Evolutionary conservation across 116 monocot species (phyloP).

Genomic region (Dioscorea cayenensis): DNA sequence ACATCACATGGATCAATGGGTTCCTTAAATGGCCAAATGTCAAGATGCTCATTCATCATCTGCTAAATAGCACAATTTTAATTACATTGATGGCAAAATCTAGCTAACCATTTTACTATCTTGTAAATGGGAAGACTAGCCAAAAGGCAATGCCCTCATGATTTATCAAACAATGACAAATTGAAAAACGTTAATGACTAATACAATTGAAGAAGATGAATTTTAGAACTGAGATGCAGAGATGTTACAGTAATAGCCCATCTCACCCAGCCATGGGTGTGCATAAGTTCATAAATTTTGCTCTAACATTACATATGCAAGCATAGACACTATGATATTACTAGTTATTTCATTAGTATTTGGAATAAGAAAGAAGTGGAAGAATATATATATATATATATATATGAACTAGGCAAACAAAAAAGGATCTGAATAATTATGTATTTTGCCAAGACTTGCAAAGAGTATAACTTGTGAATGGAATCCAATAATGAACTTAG

Average conservation of each 20-base stretch:
- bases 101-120: not conserved
- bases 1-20: slow-evolving; percentile 94
- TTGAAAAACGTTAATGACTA: not conserved
- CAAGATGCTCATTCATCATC: slow-evolving; percentile 90
- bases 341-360: no score
- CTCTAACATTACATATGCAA: no score
- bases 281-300: no score
- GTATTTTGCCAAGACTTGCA: no score
- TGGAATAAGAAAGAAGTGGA: no score
- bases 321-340: no score
- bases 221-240: not conserved
- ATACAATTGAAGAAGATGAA: not conserved
- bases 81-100: not conserved
- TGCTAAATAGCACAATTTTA: slow-evolving; percentile 12
- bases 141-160: not conserved
- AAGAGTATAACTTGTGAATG: no score
- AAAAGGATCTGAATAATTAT: no score
- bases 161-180: not conserved
- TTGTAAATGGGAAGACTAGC: not conserved
- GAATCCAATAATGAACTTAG: no score
- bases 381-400: no score
- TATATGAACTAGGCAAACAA: no score
- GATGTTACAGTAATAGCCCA: slow-evolving; percentile 2
- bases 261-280: no score
- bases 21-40: slow-evolving; percentile 98